Base-by-base conservation (phyloP, 192 early-diverging fungal species). In the Umbelopsis sp. region DNA sequence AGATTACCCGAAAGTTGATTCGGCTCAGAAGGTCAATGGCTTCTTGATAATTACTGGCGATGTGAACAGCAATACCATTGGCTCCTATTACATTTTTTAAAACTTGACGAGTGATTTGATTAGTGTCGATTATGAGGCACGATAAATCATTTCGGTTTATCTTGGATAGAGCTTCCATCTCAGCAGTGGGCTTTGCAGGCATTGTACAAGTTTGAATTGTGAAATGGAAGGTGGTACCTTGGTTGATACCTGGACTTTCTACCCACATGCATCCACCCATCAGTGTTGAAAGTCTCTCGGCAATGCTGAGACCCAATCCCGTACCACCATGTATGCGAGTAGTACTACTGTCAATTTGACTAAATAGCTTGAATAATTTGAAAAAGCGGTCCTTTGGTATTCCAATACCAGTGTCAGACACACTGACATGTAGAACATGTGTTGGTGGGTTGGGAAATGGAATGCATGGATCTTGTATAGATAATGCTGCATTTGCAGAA, bases 231-330 rank as follows among this genome's bases (percentile, higher is more conserved):
- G 55, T 61, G 5, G 55, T 35, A 1, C 55, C 55, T 61, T 61
- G 55, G 16, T 61, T 61, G 13, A 33, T 4, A 61, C 55, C 55
- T 35, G 21, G 21, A 30, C 55, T 61, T 52, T 76, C 70, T 0
- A 71, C 74, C 52, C 70, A 61, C 78, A 90, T 89, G 33, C 70
- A 70, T 13, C 87, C 89, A 41, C 88, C 88, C 89, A 90, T 90
- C 49, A 86, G 69, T 68, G 84, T 73, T 33, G 81, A 80, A 1
- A 90, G 79, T 4, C 79, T 77, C 33, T 85, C 81, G 22, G 83
- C 86, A 45, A 90, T 90, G 15, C 86, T 87, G 22, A 90, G 75
- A 2, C 89, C 89, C 25, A 90, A 73, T 8, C 87, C 88, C 2
- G 89, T 90, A 13, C 87, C 87, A n/a, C 83, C 87, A 61, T 78